phyloP scores from a whole-genome alignment of 2,329 filamentous ascomycete genomes.

The Fusarium newnesense region DNA sequence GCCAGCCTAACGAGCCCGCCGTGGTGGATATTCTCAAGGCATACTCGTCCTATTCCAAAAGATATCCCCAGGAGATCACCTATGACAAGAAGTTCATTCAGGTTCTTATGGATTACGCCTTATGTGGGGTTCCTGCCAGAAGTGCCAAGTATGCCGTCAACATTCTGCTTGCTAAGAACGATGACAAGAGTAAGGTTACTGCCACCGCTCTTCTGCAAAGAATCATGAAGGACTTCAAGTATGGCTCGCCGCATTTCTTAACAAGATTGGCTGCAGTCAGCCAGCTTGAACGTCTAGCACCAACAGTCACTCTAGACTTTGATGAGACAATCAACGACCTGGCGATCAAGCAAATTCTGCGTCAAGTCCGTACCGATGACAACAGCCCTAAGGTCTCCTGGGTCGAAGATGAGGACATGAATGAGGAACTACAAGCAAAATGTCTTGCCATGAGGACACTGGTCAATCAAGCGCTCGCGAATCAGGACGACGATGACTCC shows the following conservation, averaged over 20 bases:
- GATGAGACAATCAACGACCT: conserved; percentile 84
- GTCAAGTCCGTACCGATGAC: conserved; percentile 73
- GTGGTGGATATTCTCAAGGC: conserved; percentile 94
- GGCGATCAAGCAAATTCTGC: conserved; percentile 77
- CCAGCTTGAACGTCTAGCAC: conserved; percentile 80
- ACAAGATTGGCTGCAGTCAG: conserved; percentile 77
- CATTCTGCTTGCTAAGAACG: conserved; percentile 80
- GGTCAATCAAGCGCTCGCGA: conserved; percentile 82
- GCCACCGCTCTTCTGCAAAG: conserved; percentile 84
- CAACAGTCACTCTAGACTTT: conserved; percentile 76
- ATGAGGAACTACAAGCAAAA: conserved; percentile 87
- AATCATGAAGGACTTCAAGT: conserved; percentile 78
- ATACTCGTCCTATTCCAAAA: conserved; percentile 89
- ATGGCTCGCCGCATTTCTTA: conserved; percentile 78
- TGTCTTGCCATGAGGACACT: conserved; percentile 84
- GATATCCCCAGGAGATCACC: conserved; percentile 85
- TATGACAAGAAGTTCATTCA: conserved; percentile 83
- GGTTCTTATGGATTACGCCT: conserved; percentile 83
- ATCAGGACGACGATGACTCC: conserved; percentile 60
- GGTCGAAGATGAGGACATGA: conserved; percentile 74
- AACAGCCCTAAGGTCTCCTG: conserved; percentile 69
- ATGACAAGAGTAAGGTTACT: conserved; percentile 81
- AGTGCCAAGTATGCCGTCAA: conserved; percentile 95
- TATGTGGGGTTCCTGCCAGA: conserved; percentile 82
- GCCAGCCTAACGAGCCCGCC: conserved; percentile 73